Evolutionary conservation across 495 filamentous ascomycete genomes (phyloP).

Genomic region (Staphylotrichum longicolle): DNA sequence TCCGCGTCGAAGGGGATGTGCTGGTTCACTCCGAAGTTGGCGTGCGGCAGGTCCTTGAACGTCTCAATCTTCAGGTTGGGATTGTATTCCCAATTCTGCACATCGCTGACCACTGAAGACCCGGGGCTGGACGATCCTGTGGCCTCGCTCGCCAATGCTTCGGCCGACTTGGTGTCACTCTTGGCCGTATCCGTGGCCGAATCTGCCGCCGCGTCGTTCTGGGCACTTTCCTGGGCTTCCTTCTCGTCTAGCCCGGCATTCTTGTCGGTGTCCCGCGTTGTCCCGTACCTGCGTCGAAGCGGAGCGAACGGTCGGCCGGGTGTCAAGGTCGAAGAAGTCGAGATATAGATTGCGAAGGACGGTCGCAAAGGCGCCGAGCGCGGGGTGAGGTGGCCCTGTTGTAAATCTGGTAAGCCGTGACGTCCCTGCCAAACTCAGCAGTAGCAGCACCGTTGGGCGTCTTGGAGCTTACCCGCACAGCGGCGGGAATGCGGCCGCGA

Average conservation of each 20-base stretch:
- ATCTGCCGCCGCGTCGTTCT: conserved; percentile 30
- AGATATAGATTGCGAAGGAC: conserved; percentile 5
- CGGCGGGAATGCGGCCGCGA: conserved; percentile 27
- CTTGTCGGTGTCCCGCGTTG: conserved; percentile 14
- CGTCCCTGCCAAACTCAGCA: conserved; percentile 9
- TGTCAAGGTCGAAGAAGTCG: neutral
- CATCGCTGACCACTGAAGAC: conserved; percentile 36
- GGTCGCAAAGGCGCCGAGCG: conserved; percentile 17
- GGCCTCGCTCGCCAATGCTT: conserved; percentile 30
- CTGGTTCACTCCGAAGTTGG: conserved; percentile 91
- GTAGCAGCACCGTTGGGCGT: neutral
- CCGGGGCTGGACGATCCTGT: conserved; percentile 30
- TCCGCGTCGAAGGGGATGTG: conserved; percentile 92
- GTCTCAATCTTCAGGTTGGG: conserved; percentile 69
- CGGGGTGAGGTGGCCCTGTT: conserved; percentile 30
- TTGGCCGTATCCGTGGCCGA: conserved; percentile 22
- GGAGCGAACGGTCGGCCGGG: neutral
- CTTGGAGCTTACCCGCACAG: conserved; percentile 27
- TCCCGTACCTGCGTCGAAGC: conserved; percentile 25
- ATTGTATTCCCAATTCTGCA: conserved; percentile 72
- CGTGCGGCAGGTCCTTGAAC: conserved; percentile 83
- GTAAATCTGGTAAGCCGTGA: conserved; percentile 27
- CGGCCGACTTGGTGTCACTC: conserved; percentile 29
- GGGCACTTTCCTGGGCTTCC: conserved; percentile 25
- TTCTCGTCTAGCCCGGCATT: conserved; percentile 13